Conservation (phyloP, 345 rosid species). For the Salix caprea region DNA sequence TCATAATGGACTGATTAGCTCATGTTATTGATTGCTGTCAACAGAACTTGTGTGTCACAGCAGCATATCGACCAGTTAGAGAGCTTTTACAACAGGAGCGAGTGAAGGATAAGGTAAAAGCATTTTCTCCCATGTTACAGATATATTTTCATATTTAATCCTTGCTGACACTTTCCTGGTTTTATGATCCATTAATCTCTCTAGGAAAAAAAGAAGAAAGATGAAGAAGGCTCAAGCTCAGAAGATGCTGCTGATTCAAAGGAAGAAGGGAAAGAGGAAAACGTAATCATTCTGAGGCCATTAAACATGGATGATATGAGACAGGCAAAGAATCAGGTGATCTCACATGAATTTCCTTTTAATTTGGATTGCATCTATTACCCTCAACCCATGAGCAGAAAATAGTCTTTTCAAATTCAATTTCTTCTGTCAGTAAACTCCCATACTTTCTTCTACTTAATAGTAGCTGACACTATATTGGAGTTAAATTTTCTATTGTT, state of each 20-base stretch:
- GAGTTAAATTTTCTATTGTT: background rate
- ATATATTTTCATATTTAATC: background rate
- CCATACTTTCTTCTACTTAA: background rate
- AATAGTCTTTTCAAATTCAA: background rate
- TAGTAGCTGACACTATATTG: background rate
- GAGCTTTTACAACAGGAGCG: constrained; percentile 83
- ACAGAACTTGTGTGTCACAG: constrained; percentile 90
- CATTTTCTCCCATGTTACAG: background rate
- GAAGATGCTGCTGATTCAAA: constrained; percentile 43
- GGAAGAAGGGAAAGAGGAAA: constrained; percentile 55
- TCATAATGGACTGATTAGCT: constrained; percentile 7
- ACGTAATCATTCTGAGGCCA: constrained; percentile 57
- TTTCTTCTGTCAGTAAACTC: background rate
- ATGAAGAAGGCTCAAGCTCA: constrained; percentile 49
- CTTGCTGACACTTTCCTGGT: background rate
- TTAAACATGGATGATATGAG: constrained; percentile 89
- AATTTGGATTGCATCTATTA: background rate
- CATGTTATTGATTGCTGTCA: constrained; percentile 20
- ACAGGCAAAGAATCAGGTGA: constrained; percentile 90
- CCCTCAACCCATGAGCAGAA: background rate
- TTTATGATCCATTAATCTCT: constrained; percentile 10
- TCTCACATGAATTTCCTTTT: background rate
- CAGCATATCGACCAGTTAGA: constrained; percentile 95
- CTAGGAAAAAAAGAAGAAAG: constrained; percentile 67
- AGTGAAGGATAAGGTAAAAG: constrained; percentile 61